These are phyloP conservation scores for Penicillium sp. DNA, from an alignment of 2,329 filamentous ascomycete genomes.

Conservation along the genomic window DNA sequence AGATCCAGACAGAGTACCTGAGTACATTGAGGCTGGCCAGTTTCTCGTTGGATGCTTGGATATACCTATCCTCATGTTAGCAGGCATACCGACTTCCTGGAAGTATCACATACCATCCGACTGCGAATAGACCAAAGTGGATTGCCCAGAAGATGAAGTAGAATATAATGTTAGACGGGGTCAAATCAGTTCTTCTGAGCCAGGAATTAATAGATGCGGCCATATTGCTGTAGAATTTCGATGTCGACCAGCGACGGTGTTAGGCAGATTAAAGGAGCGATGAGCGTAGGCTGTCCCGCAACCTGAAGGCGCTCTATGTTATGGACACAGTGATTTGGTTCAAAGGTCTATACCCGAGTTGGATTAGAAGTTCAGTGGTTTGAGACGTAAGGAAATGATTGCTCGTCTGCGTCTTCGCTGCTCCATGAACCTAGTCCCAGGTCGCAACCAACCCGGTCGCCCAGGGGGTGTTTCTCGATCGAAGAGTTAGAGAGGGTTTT, in stretches of 20 bases:
- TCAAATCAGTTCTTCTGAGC: conserved; percentile 55
- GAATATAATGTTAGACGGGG: conserved; percentile 67
- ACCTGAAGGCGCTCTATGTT: conserved; percentile 5
- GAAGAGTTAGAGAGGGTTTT: not conserved
- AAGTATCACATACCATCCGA: conserved; percentile 68
- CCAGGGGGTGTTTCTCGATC: not conserved
- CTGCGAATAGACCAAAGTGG: conserved; percentile 73
- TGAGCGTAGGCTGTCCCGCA: conserved; percentile 22
- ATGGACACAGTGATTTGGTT: not conserved
- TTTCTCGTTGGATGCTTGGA: conserved; percentile 64
- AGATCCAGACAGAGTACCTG: conserved; percentile 89
- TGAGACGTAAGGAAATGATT: not conserved
- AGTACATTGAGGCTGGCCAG: conserved; percentile 76
- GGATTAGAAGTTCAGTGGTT: not conserved
- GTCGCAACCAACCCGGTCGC: not conserved
- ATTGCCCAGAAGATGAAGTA: conserved; percentile 75
- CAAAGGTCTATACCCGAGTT: not conserved
- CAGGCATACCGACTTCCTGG: not conserved
- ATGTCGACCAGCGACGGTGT: conserved; percentile 29
- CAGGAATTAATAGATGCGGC: conserved; percentile 11
- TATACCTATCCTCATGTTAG: conserved; percentile 57
- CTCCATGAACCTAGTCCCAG: conserved; percentile 18
- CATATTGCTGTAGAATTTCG: conserved; percentile 15
- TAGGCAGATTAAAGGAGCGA: conserved; percentile 17
- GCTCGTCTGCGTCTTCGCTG: conserved; percentile 8